Evolutionary conservation across 805 yeast genomes (phyloP), one percentile per base, ranked within the genome.

Genomic region (Kazachstania martiniae): DNA sequence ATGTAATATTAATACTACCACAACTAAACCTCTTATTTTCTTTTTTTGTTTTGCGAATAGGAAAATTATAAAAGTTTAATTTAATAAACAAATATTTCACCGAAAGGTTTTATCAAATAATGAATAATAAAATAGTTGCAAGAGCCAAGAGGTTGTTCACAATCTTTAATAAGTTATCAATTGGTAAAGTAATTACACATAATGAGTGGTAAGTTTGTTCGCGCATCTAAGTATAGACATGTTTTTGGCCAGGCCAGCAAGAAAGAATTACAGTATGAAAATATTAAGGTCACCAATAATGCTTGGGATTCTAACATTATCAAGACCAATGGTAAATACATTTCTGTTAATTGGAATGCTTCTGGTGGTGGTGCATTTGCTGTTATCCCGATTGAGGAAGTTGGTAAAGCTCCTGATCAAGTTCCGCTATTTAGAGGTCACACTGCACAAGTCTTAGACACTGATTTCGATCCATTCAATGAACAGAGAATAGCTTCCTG

Each of bases 321-420:
- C 43, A 76, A 85, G 58, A 72, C 82, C 42, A 91, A 91, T 55
- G 89, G 95, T 24, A 78, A 80, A 55, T 91, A 73, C 49, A 59
- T 91, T 26, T 69, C 95, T 1, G 79, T 86, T 42, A 86, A 84
- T 56, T 86, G 95, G 95, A 85, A 83, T 37, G 68, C 95, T 21
- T 79, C 94, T 8, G 97, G 97, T 25, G 97, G 97, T 41, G 99
- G 99, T 33, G 93, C 97, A 0, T 87, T 91, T 64, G 95, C 95
- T 1, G 82, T 93, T 9, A 75, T 91, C 38, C 98, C 98, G 2
- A 63, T 84, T 17, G 54, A 56, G 7, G 95, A 89, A 56, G 77
- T 74, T 13, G 97, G 98, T 8, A 91, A 87, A 53, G 77, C 87
- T 6, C 96, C 95, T 4, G 99, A 91, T 46, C 74, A 78, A 39